phyloP scores from a whole-genome alignment of 257 asterid genomes.

The Solanum tarapatanum region DNA sequence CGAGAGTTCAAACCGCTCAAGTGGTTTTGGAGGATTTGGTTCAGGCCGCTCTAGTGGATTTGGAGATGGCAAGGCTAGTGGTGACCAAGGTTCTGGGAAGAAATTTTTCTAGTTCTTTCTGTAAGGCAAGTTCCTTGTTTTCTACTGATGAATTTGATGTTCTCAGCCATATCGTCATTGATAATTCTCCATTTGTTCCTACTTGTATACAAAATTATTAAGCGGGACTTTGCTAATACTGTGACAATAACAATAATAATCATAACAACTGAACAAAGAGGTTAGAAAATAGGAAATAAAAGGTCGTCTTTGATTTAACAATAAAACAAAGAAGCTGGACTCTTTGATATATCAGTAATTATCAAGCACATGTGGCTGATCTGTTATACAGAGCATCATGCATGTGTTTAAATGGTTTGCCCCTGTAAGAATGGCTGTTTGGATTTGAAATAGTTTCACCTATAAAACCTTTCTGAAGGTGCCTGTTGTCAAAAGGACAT shows the following conservation, averaged over 20 bases:
- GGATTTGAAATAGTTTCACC: background rate
- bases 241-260: background rate
- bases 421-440: background rate
- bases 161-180: background rate
- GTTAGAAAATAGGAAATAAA: background rate
- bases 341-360: background rate
- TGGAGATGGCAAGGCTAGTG: constrained; percentile 14
- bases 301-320: background rate
- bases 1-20: constrained; percentile 22
- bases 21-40: constrained; percentile 25
- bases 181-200: background rate
- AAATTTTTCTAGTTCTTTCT: constrained; percentile 10
- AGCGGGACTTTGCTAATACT: background rate
- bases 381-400: background rate
- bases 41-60: constrained; percentile 1
- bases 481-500: background rate
- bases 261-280: background rate
- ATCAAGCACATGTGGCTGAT: background rate
- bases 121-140: background rate
- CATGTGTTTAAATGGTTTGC: background rate
- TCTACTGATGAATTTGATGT: background rate
- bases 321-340: background rate
- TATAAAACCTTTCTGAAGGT: background rate
- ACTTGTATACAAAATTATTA: background rate
- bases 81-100: constrained; percentile 11